Evolutionary conservation across 179 eudicot species (phyloP), one percentile per base, ranked within the genome.

Genomic region (Camellia oleifera): DNA sequence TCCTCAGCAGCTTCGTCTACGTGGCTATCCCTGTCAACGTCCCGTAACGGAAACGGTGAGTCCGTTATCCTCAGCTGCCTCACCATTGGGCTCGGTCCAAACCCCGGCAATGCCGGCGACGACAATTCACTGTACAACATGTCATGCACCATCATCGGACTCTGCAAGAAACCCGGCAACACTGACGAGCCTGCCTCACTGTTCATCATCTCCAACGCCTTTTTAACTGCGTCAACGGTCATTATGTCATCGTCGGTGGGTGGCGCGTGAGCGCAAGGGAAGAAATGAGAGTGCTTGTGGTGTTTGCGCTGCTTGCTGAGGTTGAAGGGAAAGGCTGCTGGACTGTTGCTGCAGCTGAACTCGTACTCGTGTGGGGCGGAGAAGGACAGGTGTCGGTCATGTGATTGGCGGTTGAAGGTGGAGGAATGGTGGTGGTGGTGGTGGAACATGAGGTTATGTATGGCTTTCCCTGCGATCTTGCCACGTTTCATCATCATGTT

Each of bases 51-150:
- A 60, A 71, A 88, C 26, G 92, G 96, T 5, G 96, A 90, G 69
- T 92, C 94, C 40, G 89, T 90, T 15, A 89, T 69, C 91, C 92
- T 84, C 68, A 89, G 83, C 78, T 88, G 91, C 82, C 91, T 85
- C 76, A 82, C 83, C 60, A 53, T 46, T 2, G 94, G 91, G 56
- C 84, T 90, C 82, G 46, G 77, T 40, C 96, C 93, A 58, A 85
- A 90, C 60, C 92, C 88, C 17, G 91, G 87, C 76, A 88, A 77
- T 0, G 84, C 85, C 26, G 79, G 85, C 32, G 94, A 90, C 45
- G 86, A 81, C 2, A 81, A 78, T 40, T 74, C 87, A 26, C 87
- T 85, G 52, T 64, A 74, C 80, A 84, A 65, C 86, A 85, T 81
- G 23, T 89, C 89, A 0, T 83, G 14, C 76, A 83, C 81, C 60